Evolutionary conservation across 306 rosid genomes (phyloP).

Genomic region (Vachellia pachyceras): DNA sequence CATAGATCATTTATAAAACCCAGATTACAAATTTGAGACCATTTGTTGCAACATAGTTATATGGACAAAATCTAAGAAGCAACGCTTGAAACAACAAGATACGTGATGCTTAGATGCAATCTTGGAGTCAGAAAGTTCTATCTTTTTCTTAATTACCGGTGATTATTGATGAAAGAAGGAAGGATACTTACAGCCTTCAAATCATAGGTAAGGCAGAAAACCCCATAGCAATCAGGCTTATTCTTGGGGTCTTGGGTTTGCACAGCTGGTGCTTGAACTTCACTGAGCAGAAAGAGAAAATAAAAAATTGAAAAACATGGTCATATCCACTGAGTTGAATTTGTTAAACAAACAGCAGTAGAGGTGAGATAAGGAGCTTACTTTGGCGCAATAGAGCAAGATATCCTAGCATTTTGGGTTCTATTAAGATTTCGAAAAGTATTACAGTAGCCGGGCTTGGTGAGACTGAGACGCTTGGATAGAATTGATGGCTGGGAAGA

Average conservation of each 20-base stretch:
- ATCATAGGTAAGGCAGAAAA: slow-evolving; percentile 97
- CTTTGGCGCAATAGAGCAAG: slow-evolving; percentile 90
- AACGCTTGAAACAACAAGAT: neutral
- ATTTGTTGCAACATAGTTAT: neutral
- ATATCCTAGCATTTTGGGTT: slow-evolving; percentile 49
- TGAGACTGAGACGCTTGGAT: slow-evolving; percentile 52
- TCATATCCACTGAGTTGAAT: slow-evolving; percentile 20
- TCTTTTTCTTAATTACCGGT: neutral
- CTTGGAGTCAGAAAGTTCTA: neutral
- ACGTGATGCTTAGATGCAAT: neutral
- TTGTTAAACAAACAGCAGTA: neutral
- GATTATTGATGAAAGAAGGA: neutral
- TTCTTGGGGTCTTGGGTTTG: slow-evolving; percentile 54
- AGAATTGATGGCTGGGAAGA: slow-evolving; percentile 61
- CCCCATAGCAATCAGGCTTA: slow-evolving; percentile 88
- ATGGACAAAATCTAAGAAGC: slow-evolving; percentile 6
- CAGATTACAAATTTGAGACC: neutral
- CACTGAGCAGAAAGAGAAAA: slow-evolving; percentile 44
- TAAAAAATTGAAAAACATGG: neutral
- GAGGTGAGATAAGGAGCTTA: slow-evolving; percentile 41
- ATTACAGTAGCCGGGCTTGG: slow-evolving; percentile 37
- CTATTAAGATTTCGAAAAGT: slow-evolving; percentile 49
- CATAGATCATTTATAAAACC: neutral
- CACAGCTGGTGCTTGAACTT: slow-evolving; percentile 73
- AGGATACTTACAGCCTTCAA: slow-evolving; percentile 78